Conservation (phyloP, 1,139 yeast species). For the Lodderomyces pseudojiufengensis region DNA sequence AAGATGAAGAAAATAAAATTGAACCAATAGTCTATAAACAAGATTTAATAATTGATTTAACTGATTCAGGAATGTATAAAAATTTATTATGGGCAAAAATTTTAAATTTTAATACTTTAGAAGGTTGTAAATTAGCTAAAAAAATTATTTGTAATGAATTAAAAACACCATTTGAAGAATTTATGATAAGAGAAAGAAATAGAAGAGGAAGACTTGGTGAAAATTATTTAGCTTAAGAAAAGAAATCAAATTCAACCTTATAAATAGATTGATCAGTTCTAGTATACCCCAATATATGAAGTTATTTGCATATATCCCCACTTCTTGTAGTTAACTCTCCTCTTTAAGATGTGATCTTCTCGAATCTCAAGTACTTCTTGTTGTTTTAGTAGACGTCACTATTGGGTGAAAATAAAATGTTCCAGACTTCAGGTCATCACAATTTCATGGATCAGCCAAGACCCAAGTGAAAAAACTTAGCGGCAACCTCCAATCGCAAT, state of each 20-base stretch:
- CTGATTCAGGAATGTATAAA: constrained; percentile 59
- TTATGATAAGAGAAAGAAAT: constrained; percentile 28
- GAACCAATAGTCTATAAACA: constrained; percentile 14
- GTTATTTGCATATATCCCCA: constrained; percentile 1
- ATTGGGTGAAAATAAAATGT: too few relatives aligned
- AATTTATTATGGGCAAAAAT: constrained; percentile 51
- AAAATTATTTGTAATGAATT: constrained; percentile 33
- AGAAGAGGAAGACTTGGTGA: constrained; percentile 47
- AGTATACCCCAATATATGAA: not conserved
- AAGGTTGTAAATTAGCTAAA: constrained; percentile 30
- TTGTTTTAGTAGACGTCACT: too few relatives aligned
- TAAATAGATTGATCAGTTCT: not conserved
- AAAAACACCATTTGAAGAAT: constrained; percentile 28
- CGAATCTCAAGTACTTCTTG: too few relatives aligned
- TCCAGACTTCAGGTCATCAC: constrained; percentile 78
- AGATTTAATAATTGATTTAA: constrained; percentile 40
- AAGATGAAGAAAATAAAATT: constrained; percentile 8
- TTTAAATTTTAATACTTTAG: constrained; percentile 27
- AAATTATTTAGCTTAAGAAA: constrained; percentile 28
- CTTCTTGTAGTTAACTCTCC: too few relatives aligned
- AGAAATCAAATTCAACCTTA: not conserved
- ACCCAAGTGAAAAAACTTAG: constrained; percentile 25
- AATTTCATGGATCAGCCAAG: constrained; percentile 76
- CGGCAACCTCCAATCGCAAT: constrained; percentile 92
- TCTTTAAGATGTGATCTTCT: too few relatives aligned